Evolutionary conservation across 352 stramenopile species (phyloP), one percentile per base, ranked within the genome.

Genomic region (Plasmopara halstedii): DNA sequence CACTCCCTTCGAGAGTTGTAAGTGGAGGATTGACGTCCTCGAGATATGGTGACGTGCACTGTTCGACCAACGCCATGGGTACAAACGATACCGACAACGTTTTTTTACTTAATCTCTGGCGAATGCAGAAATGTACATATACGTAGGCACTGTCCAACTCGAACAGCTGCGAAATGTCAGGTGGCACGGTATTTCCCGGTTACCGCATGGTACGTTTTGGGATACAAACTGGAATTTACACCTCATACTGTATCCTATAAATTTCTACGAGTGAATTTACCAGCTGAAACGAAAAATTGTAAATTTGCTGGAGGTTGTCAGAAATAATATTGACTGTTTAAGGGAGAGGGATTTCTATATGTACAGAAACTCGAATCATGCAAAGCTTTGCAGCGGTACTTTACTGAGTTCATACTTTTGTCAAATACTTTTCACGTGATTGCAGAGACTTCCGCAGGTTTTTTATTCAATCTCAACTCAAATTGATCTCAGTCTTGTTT

Each of bases 121-220:
- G 19, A 58, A 62, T 50, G 27, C 26, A 26, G 37, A 18, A 64
- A 59, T 63, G 51, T 8, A 37, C 17, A 59, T 51, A 51, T 42
- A 39, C n/a, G n/a, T 33, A 44, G 32, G 31, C 11, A 8, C 20
- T 34, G 49, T 20, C 8, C 19, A n/a, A n/a, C n/a, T n/a, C 17
- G 42, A 5, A 13, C 41, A 50, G 11, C 48, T 62, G 53, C 51
- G 53, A 57, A 62, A 62, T 42, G 46, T 32, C 49, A 37, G 14
- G 7, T 0, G 27, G 11, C 25, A 6, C 25, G 25, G 7, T 29
- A 29, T 11, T 48, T 48, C 50, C 21, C 20, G 35, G 44, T 27
- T 53, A 47, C 51, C 17, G 17, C 35, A 46, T 42, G 38, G 45
- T 54, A 37, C 45, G 11, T 15, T n/a, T 18, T n/a, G 25, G 25